phyloP scores from a whole-genome alignment of 768 basidiomycete species.

The Phaeolepiota aurea region DNA sequence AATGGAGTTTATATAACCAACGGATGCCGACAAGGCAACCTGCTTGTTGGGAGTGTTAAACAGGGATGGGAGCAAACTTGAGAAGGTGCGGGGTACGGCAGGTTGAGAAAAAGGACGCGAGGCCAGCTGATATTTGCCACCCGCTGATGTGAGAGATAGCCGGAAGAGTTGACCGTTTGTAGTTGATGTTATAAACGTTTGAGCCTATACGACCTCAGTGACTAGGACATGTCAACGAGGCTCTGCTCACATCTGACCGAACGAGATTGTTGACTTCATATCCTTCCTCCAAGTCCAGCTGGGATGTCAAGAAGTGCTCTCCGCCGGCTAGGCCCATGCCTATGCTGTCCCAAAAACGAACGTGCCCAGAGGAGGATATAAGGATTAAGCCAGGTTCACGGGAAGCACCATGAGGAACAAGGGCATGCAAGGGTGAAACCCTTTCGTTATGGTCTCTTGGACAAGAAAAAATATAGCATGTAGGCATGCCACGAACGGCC shows the following conservation, averaged over 20 bases:
- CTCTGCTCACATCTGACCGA: slow-evolving; percentile 49
- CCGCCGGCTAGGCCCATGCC: slow-evolving; percentile 79
- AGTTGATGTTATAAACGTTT: slow-evolving; percentile 64
- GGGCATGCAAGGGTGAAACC: slow-evolving; percentile 44
- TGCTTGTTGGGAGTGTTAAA: slow-evolving; percentile 33
- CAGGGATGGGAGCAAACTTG: slow-evolving; percentile 33
- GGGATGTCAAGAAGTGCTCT: slow-evolving; percentile 46
- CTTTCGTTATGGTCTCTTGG: slow-evolving; percentile 36
- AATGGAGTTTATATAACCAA: slow-evolving; percentile 61
- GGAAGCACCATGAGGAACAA: slow-evolving; percentile 56
- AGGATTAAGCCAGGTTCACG: slow-evolving; percentile 87
- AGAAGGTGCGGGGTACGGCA: slow-evolving; percentile 31
- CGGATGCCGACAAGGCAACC: slow-evolving; percentile 26
- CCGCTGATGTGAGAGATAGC: slow-evolving; percentile 53
- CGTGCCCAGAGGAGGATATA: slow-evolving; percentile 57
- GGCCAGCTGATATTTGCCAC: slow-evolving; percentile 58
- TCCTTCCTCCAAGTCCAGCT: slow-evolving; percentile 38
- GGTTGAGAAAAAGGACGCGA: slow-evolving; percentile 54
- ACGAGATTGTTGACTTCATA: slow-evolving; percentile 63
- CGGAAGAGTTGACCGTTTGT: slow-evolving; percentile 61
- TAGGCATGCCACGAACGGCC: slow-evolving; percentile 64
- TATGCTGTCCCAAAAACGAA: slow-evolving; percentile 86
- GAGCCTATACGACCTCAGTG: slow-evolving; percentile 28
- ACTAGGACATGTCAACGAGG: slow-evolving; percentile 4
- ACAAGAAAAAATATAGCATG: slow-evolving; percentile 77